These are phyloP conservation scores for Amoeboaphelidium protococcarum DNA, from an alignment of 371 early-diverging fungal species.

Conservation along the genomic window DNA sequence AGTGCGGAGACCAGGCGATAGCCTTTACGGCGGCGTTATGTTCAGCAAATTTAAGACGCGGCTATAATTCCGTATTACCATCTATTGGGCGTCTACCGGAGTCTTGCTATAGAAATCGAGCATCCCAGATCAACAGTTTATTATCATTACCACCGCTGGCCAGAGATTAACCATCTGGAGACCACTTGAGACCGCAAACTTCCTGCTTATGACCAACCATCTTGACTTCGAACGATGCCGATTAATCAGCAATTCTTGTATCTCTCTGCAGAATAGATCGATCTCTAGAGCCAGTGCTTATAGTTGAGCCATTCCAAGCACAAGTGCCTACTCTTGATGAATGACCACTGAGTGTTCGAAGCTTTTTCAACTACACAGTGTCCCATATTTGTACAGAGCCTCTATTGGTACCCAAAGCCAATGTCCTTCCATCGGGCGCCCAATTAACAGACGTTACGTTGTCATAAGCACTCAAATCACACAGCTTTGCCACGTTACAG, in stretches of 20 bases:
- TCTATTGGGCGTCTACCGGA: not conserved
- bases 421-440: conserved; percentile 40
- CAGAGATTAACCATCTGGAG: conserved; percentile 46
- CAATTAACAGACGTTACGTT: conserved; percentile 42
- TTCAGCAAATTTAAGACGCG: conserved; percentile 7
- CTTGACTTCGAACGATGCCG: conserved; percentile 29
- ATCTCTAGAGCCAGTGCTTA: conserved; percentile 65
- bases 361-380: conserved; percentile 27
- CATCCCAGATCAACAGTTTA: conserved; percentile 77
- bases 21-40: conserved; percentile 75
- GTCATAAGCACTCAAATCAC: conserved; percentile 16
- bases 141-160: conserved; percentile 98
- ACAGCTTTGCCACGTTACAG: conserved; percentile 38
- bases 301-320: conserved; percentile 54
- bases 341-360: conserved; percentile 48
- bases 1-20: conserved; percentile 97
- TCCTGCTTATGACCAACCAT: conserved; percentile 42
- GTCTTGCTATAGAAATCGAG: conserved; percentile 28
- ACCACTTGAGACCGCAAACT: conserved; percentile 89
- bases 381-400: conserved; percentile 81
- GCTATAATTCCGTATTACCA: not conserved
- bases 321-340: conserved; percentile 48
- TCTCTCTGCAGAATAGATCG: conserved; percentile 83
- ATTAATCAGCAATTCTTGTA: conserved; percentile 50
- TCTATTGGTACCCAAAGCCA: conserved; percentile 54